Conservation (phyloP, 225 moss, liverwort and hornwort species). For the Climacium dendroides region DNA sequence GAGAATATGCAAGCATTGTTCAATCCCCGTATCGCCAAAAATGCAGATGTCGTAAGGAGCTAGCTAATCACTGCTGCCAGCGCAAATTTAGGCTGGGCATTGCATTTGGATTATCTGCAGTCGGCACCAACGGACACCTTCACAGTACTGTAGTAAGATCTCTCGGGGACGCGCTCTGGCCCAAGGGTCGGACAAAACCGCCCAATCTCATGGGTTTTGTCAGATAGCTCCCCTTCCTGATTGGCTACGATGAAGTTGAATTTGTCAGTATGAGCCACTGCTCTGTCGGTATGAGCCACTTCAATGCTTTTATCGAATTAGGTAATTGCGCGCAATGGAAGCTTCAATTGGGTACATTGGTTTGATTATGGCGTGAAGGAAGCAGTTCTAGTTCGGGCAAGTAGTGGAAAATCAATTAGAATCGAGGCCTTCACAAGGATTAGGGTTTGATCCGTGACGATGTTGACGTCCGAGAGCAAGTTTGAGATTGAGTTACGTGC, state of each 20-base stretch:
- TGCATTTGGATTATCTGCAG: not conserved
- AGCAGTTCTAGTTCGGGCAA: not conserved
- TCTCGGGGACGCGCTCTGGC: not conserved
- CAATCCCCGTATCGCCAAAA: not conserved
- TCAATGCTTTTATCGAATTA: not conserved
- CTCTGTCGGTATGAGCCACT: not conserved
- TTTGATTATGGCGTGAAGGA: not conserved
- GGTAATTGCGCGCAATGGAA: not conserved
- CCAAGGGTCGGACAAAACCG: too few species aligned
- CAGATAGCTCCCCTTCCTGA: not conserved
- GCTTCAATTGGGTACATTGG: not conserved
- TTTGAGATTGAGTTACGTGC: conserved; percentile 9
- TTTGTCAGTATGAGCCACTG: not conserved
- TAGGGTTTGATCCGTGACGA: not conserved
- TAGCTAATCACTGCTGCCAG: not conserved
- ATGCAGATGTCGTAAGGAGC: too few species aligned
- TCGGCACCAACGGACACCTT: not conserved
- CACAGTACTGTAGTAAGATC: not conserved
- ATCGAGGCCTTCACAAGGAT: not conserved
- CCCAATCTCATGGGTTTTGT: not conserved
- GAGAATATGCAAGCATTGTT: not conserved
- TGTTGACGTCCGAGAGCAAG: conserved; percentile 7
- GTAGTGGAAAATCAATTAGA: not conserved
- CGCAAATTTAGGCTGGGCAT: not conserved
- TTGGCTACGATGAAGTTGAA: not conserved